Evolutionary conservation across 2,329 filamentous ascomycete species (phyloP).

Genomic region (Ilyonectria destructans): DNA sequence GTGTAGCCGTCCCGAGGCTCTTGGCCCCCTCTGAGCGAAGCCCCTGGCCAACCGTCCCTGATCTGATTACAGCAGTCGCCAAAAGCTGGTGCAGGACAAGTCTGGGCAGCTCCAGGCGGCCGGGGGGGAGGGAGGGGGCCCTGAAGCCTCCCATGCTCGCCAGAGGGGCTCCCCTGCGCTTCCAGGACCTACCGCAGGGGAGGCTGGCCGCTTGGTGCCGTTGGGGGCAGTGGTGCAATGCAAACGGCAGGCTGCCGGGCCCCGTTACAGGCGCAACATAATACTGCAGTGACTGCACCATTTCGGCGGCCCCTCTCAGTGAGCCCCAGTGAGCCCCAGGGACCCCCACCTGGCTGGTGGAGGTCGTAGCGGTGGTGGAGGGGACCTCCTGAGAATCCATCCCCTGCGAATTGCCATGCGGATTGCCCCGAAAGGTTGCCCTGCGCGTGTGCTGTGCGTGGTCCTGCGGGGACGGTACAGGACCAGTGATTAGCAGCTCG

Average conservation of each 20-base stretch:
- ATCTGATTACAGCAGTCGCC: constrained; percentile 23
- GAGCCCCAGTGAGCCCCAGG: neutral
- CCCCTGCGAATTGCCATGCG: constrained; percentile 10
- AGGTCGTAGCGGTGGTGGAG: neutral
- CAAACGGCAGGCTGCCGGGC: constrained; percentile 17
- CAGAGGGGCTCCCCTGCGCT: neutral
- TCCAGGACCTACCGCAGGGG: constrained; percentile 13
- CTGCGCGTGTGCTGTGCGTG: neutral
- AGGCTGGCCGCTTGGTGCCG: constrained; percentile 4
- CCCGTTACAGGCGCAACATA: constrained; percentile 17
- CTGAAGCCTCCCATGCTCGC: neutral
- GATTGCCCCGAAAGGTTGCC: constrained; percentile 3
- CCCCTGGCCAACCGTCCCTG: constrained; percentile 14
- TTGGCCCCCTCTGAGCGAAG: neutral
- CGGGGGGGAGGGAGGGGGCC: too few relatives aligned
- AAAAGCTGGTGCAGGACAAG: constrained; percentile 26
- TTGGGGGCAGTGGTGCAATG: neutral
- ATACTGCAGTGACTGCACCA: neutral
- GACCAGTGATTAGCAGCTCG: neutral
- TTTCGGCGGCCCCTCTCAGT: neutral
- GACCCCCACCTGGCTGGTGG: constrained; percentile 10
- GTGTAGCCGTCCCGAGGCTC: neutral
- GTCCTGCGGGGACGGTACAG: neutral
- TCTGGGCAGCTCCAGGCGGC: constrained; percentile 24
- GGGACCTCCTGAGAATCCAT: neutral